phyloP scores from a whole-genome alignment of 495 filamentous ascomycete genomes.

The Hyaloscypha bicolor region DNA sequence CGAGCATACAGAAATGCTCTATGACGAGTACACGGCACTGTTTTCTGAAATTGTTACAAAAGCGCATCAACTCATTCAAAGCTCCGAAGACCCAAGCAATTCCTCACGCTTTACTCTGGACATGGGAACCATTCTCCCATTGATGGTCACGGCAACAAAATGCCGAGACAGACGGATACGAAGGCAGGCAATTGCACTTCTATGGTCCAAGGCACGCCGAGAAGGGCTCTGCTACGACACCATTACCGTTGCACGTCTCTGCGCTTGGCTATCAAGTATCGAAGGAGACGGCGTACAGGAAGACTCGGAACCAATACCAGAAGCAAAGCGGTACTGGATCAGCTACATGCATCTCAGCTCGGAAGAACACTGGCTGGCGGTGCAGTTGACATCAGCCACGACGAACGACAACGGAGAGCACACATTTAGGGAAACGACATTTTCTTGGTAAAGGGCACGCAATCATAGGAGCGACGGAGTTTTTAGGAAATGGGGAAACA shows the following conservation, averaged over 20 bases:
- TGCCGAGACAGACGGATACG: conserved; percentile 50
- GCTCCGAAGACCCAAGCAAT: conserved; percentile 29
- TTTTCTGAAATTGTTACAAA: conserved; percentile 33
- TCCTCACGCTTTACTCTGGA: conserved; percentile 35
- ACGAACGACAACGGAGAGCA: conserved; percentile 26
- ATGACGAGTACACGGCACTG: conserved; percentile 29
- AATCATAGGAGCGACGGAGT: conserved; percentile 7
- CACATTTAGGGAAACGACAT: conserved; percentile 31
- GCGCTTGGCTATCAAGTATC: conserved; percentile 32
- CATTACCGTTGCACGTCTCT: conserved; percentile 31
- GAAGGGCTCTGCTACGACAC: conserved; percentile 48
- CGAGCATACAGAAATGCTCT: conserved; percentile 30
- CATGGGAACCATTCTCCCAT: conserved; percentile 41
- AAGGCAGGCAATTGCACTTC: conserved; percentile 45
- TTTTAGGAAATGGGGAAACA: neutral
- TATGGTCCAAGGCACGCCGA: conserved; percentile 42
- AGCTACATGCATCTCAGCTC: conserved; percentile 34
- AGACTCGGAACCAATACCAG: conserved; percentile 30
- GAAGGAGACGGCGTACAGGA: conserved; percentile 33
- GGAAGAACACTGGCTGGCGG: conserved; percentile 32
- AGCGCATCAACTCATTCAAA: conserved; percentile 28
- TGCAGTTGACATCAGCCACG: conserved; percentile 27
- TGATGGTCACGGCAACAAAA: conserved; percentile 43
- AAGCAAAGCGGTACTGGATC: conserved; percentile 25
- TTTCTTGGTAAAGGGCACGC: conserved; percentile 29